phyloP scores from a whole-genome alignment of 2,329 filamentous ascomycete species.

The Neonectria ditissima region DNA sequence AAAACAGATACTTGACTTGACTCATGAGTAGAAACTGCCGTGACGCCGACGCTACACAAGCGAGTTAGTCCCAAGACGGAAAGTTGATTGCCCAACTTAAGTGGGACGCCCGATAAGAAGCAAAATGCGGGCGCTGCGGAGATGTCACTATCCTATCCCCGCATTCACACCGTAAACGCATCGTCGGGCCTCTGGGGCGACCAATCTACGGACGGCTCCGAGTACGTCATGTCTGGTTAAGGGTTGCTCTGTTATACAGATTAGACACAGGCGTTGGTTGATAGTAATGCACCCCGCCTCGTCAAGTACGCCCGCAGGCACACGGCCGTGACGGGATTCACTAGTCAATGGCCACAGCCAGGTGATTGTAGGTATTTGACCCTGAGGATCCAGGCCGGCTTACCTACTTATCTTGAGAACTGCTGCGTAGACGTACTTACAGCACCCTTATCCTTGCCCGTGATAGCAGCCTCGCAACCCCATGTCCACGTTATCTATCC shows the following conservation, averaged over 20 bases:
- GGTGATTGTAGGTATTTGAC: neutral
- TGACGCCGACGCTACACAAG: neutral
- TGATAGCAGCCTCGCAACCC: neutral
- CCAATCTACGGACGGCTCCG: neutral
- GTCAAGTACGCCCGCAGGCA: neutral
- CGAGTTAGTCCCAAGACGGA: constrained; percentile 28
- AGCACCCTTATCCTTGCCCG: neutral
- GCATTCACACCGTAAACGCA: constrained; percentile 15
- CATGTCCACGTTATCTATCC: neutral
- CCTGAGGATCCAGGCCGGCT: neutral
- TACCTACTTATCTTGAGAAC: too few species aligned
- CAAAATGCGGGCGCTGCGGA: neutral
- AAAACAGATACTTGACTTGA: too few species aligned
- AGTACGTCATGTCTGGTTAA: neutral
- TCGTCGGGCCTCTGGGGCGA: neutral
- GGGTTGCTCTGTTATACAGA: neutral
- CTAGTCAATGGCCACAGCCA: neutral
- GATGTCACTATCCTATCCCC: constrained; percentile 14
- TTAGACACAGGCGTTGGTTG: neutral
- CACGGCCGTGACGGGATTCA: neutral
- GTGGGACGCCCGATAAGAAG: constrained; percentile 23
- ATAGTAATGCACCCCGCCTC: neutral
- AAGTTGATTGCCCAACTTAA: constrained; percentile 41
- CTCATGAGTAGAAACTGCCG: too few species aligned
- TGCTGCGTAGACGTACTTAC: too few species aligned